Evolutionary conservation across 805 yeast species (phyloP).

Genomic region (Barnettozyma pratensis): DNA sequence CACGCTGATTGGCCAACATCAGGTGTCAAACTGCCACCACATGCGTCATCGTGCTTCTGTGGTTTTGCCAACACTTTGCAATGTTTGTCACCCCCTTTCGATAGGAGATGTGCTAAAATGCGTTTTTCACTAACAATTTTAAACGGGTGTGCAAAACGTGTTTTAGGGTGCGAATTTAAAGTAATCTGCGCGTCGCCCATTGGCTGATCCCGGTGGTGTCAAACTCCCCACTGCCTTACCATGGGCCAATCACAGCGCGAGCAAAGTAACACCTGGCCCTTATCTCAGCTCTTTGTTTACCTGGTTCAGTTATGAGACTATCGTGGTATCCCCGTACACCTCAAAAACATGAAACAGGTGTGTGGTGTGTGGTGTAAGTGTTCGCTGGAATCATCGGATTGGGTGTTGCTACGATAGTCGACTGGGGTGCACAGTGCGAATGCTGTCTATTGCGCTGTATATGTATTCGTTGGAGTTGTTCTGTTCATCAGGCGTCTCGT

Average conservation of each 20-base stretch:
- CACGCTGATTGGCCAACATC: conserved; percentile 5
- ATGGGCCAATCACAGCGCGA: neutral
- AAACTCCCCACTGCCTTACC: neutral
- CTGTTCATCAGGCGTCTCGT: too few relatives aligned
- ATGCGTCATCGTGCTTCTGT: conserved; percentile 1
- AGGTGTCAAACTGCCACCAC: neutral
- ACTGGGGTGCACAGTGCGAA: too few relatives aligned
- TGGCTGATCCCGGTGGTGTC: conserved; percentile 2
- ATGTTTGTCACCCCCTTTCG: neutral
- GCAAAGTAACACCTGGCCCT: neutral
- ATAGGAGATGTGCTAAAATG: neutral
- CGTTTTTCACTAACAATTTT: conserved; percentile 6
- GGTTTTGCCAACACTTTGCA: neutral
- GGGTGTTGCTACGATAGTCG: too few relatives aligned
- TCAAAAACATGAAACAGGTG: too few relatives aligned
- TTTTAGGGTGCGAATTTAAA: conserved; percentile 10
- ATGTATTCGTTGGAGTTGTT: too few relatives aligned
- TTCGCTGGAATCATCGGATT: too few relatives aligned
- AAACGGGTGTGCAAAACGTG: conserved; percentile 7
- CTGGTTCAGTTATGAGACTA: neutral
- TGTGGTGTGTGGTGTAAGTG: too few relatives aligned
- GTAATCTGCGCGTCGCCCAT: conserved; percentile 5
- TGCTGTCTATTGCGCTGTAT: too few relatives aligned
- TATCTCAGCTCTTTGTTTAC: neutral
- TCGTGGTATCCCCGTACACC: neutral